These are phyloP conservation scores for Ogataea haglerorum DNA, from an alignment of 805 yeast genomes.

Conservation along the genomic window DNA sequence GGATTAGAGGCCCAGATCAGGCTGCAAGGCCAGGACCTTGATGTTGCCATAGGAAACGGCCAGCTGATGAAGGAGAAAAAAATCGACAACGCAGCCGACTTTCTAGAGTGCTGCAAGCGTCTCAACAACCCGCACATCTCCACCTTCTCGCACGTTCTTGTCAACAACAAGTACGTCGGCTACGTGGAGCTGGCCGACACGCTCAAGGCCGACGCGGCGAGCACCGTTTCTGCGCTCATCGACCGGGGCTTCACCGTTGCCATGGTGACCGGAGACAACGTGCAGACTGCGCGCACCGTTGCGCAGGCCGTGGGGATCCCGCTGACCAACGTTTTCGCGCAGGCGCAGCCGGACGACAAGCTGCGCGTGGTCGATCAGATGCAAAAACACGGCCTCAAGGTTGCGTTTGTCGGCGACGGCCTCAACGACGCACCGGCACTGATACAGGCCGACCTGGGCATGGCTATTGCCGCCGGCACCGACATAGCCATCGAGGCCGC, in stretches of 20 bases:
- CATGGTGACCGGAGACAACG: constrained; percentile 87
- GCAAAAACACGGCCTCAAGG: constrained; percentile 43
- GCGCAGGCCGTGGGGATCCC: constrained; percentile 70
- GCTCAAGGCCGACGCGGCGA: constrained; percentile 60
- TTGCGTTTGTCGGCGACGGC: constrained; percentile 96
- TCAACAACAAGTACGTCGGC: constrained; percentile 61
- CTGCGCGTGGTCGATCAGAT: constrained; percentile 59
- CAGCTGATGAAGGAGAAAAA: constrained; percentile 35
- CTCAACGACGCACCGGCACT: constrained; percentile 97
- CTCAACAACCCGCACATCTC: constrained; percentile 15
- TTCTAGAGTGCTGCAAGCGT: constrained; percentile 9
- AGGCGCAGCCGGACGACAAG: constrained; percentile 74
- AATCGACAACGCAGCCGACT: constrained; percentile 22
- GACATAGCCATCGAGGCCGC: constrained; percentile 98
- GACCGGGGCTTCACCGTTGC: constrained; percentile 60
- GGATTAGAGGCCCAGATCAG: constrained; percentile 41
- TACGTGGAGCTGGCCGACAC: constrained; percentile 64
- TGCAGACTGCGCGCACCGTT: constrained; percentile 55
- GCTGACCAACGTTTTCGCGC: constrained; percentile 61
- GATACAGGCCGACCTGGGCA: constrained; percentile 82
- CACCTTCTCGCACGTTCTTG: constrained; percentile 39
- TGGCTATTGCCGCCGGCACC: constrained; percentile 89
- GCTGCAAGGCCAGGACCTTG: constrained; percentile 11
- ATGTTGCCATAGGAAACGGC: constrained; percentile 53
- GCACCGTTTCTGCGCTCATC: constrained; percentile 54